These are phyloP conservation scores for Colletotrichum somersetense DNA, from an alignment of 2,329 filamentous ascomycete species.

Conservation along the genomic window DNA sequence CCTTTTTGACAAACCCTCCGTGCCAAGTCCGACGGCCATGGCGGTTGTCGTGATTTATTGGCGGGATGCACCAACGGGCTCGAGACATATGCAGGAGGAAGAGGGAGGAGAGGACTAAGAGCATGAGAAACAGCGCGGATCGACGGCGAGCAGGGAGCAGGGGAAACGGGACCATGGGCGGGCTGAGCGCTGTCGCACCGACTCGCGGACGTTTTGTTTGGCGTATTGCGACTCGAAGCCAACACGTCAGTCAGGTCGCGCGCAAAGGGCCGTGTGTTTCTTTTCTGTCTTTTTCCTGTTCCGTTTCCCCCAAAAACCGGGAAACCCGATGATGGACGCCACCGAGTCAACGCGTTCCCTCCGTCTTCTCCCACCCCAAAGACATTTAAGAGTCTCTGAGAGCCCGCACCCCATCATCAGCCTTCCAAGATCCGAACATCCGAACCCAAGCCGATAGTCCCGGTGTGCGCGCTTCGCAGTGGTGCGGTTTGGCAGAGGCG, in stretches of 20 bases:
- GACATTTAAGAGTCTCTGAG: slow-evolving; percentile 22
- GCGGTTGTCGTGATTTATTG: slow-evolving; percentile 9
- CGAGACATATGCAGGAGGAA: slow-evolving; percentile 15
- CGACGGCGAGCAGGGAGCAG: not conserved
- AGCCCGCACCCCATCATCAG: not conserved
- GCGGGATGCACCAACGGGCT: not conserved
- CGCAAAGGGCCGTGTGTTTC: slow-evolving; percentile 25
- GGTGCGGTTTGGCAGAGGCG: slow-evolving; percentile 3
- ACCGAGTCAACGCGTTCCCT: not conserved
- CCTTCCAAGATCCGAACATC: slow-evolving; percentile 11
- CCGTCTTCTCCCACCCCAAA: not conserved
- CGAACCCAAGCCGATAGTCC: slow-evolving; percentile 8
- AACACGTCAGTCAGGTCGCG: slow-evolving; percentile 28
- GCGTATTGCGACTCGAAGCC: slow-evolving; percentile 32
- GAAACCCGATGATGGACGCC: slow-evolving; percentile 9
- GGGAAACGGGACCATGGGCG: not conserved
- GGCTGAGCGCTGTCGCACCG: slow-evolving; percentile 27
- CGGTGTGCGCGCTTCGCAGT: slow-evolving; percentile 4
- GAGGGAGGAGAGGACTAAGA: no score
- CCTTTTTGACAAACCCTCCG: slow-evolving; percentile 39
- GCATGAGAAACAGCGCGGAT: not conserved
- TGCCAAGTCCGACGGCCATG: slow-evolving; percentile 39
- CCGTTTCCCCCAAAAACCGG: not conserved
- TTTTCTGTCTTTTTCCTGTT: not conserved
- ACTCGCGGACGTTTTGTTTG: slow-evolving; percentile 26